Evolutionary conservation across 345 rosid genomes (phyloP), one percentile per base, ranked within the genome.

Genomic region (Zanthoxylum bungeanum): DNA sequence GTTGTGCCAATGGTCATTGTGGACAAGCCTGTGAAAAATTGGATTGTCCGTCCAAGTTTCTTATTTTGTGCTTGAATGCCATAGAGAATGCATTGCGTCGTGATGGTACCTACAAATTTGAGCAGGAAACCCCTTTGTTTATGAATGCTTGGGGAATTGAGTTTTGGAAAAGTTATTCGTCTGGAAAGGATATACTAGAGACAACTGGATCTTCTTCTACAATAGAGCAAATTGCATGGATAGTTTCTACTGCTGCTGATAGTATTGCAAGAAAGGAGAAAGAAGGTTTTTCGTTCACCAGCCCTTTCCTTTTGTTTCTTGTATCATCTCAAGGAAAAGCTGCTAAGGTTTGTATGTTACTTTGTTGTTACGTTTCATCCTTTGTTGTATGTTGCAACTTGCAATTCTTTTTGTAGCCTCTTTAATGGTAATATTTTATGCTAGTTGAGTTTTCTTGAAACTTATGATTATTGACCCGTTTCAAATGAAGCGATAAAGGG

Each of bases 321-420:
- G 98, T 91, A 21, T 83, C 93, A 17, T 84, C 96, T 68, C 89
- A 87, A 80, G 92, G 89, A 70, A 88, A 89, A 85, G 96, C 99
- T 71, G 73, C 82, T 4, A 60, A 89, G 96, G 97, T 93, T 73
- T 64, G 67, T 75, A 25, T 37, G 37, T 44, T 50, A 31, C 28
- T 40, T 25, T 42, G 56, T 67, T 58, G 14, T 17, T 9, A 24
- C 40, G 58, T 34, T 30, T 66, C 3, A 17, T 16, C 68, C 21
- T 34, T 9, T 60, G 22, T 64, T 71, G 61, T 24, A 28, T 50
- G 31, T 33, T 51, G 24, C 57, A 24, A 5, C 64, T 51, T 19
- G 49, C 49, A 12, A 14, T 19, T 10, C 49, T 22, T 24, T 22
- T 16, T 10, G 34, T 34, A 24, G 6, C 52, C 61, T 7, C 36